Base-by-base conservation (phyloP, 2,329 filamentous ascomycete species). In the Calcarisporium arbuscula region DNA sequence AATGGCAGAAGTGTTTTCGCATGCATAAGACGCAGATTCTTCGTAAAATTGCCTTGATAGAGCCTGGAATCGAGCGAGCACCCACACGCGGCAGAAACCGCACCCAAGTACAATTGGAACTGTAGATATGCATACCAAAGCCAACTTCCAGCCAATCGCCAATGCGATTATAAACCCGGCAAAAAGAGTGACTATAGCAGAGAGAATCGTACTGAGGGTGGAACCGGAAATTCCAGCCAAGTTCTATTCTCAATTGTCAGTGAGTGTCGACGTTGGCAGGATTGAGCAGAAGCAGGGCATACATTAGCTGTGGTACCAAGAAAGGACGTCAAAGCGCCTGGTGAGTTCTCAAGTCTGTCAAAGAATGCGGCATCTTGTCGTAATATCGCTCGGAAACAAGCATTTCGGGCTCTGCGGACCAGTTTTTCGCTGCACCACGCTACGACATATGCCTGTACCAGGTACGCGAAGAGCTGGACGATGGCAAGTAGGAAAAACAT, bases 1-100 rank as follows among this genome's bases (percentile, higher is more conserved):
- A 39, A 80, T 75, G 0, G 76, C 76, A 2, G 70, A 66, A 5
- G 82, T 73, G 3, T 76, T 70, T 45, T 82, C 78, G 0, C 73
- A 67, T 2, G 75, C 77, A 39, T 81, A 80, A 38, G 79, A 68
- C 0, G 76, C 77, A 42, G 74, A 80, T 25, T 74, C 67, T 8
- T 65, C 63, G n/a, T n/a, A n/a, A n/a, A n/a, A n/a, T n/a, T n/a
- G n/a, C n/a, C n/a, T n/a, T n/a, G n/a, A n/a, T n/a, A n/a, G n/a
- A n/a, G n/a, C n/a, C 7, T 43, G 35, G 15, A 43, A 41, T 3
- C 41, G 16, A 2, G 36, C 15, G 19, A 64, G 47, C 44, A 64
- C 53, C 51, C 33, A 35, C 6, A 44, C 20, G 8, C 61, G 56
- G 34, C 60, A 55, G 49, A 53, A 66, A 7, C 62, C 62, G 29